Conservation (phyloP, 805 yeast genomes). For the Kazachstania viticola region DNA sequence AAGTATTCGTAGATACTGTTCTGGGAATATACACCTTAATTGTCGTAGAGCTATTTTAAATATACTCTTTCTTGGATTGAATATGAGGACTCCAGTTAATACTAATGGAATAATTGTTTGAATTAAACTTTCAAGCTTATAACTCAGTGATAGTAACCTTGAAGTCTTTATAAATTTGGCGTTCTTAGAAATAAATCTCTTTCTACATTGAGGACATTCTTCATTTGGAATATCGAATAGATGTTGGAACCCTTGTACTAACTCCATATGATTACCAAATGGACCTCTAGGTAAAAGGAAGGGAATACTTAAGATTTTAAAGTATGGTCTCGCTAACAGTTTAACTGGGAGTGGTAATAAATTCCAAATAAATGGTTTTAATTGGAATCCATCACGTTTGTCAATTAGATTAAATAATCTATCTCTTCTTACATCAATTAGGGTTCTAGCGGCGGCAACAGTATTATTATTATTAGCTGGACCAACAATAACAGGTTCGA, state of each 20-base stretch:
- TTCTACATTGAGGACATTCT: conserved; percentile 10
- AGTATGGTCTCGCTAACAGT: background rate
- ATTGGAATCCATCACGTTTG: background rate
- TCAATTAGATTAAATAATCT: background rate
- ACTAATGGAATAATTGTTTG: conserved; percentile 3
- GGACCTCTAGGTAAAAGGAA: background rate
- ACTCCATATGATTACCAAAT: background rate
- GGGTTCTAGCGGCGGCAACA: too few relatives aligned
- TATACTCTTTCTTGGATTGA: conserved; percentile 12
- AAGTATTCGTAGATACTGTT: conserved; percentile 12
- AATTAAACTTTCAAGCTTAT: conserved; percentile 1
- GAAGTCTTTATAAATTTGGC: conserved; percentile 1
- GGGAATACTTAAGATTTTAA: background rate
- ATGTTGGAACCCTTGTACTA: background rate
- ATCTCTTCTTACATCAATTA: background rate
- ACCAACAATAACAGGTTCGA: background rate
- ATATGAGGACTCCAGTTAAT: background rate
- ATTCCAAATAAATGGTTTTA: background rate
- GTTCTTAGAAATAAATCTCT: conserved; percentile 1
- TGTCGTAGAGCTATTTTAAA: conserved; percentile 20
- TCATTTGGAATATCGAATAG: background rate
- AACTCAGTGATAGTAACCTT: background rate
- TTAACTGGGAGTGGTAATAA: background rate
- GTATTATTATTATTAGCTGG: background rate
- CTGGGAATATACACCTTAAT: conserved; percentile 19